These are phyloP conservation scores for Exserohilum turcica DNA, from an alignment of 2,329 filamentous ascomycete genomes.

Conservation along the genomic window DNA sequence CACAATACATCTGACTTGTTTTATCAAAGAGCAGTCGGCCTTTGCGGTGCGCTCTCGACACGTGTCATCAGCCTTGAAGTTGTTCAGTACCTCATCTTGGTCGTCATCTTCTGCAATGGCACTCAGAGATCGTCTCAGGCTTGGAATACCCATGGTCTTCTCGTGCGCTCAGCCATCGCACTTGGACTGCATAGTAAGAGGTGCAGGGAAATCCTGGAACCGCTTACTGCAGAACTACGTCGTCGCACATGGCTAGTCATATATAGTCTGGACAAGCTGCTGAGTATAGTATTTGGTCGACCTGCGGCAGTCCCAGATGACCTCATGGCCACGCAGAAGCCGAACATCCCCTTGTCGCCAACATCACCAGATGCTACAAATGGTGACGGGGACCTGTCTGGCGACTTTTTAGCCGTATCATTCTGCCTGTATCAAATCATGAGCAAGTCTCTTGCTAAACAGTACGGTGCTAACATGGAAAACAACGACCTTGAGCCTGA, in stretches of 20 bases:
- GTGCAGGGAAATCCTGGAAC: not conserved
- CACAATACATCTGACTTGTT: not conserved
- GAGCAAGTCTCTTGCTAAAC: not conserved
- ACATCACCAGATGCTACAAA: not conserved
- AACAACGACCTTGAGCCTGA: not conserved
- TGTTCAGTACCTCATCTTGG: not conserved
- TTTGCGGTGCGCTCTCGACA: not conserved
- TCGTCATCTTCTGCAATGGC: not conserved
- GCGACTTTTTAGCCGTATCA: slow-evolving; percentile 7
- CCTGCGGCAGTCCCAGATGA: slow-evolving; percentile 3
- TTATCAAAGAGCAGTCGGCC: not conserved
- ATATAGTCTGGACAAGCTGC: slow-evolving; percentile 2
- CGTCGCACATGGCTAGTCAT: slow-evolving; percentile 4
- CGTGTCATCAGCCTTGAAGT: not conserved
- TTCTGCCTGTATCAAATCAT: slow-evolving; percentile 1
- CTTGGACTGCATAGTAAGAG: not conserved
- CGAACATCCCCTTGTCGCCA: no score
- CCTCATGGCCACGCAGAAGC: not conserved
- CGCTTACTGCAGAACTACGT: not conserved
- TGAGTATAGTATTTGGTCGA: slow-evolving; percentile 5
- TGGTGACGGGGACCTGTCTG: not conserved
- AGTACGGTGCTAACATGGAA: not conserved
- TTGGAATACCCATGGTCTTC: not conserved
- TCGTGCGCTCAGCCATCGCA: not conserved
- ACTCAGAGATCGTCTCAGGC: not conserved